A percentile compares a stretch with the other conserved stretches of the same genome.
phyloP scores from a whole-genome alignment of 2,329 filamentous ascomycete species.

The Aspergillus pseudotamarii region DNA sequence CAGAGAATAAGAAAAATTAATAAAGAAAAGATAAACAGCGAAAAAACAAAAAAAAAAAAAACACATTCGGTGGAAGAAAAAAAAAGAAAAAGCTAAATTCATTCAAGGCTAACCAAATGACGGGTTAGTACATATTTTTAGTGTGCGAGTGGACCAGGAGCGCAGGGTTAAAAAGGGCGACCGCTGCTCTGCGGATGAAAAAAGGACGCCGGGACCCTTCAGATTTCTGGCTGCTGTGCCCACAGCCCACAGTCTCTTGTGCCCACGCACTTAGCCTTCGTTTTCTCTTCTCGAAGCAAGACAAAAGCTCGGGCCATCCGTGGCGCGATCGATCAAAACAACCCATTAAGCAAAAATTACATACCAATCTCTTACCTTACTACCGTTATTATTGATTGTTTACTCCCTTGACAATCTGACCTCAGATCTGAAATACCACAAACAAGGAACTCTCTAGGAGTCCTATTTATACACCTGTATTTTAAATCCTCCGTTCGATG shows the following conservation, averaged over 20 bases:
- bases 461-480: background rate
- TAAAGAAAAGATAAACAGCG: too few species aligned
- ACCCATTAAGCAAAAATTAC: background rate
- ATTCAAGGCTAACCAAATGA: background rate
- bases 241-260: conserved; percentile 16
- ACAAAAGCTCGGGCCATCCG: conserved; percentile 21
- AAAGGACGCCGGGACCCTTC: conserved; percentile 19
- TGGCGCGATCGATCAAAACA: conserved; percentile 16
- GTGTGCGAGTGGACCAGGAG: conserved; percentile 18
- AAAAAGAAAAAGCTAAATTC: conserved; percentile 11
- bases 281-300: background rate
- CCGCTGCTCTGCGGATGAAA: conserved; percentile 24
- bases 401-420: background rate
- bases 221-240: conserved; percentile 18
- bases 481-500: background rate
- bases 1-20: conserved; percentile 10
- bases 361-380: background rate
- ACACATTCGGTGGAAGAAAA: conserved; percentile 4
- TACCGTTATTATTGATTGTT: conserved; percentile 6
- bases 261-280: conserved; percentile 22
- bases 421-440: background rate
- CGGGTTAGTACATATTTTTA: conserved; percentile 21
- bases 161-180: conserved; percentile 43
- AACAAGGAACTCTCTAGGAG: background rate
- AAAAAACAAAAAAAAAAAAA: background rate